Evolutionary conservation across 2,329 filamentous ascomycete species (phyloP).

Genomic region (Aspergillus quadrilineatus): DNA sequence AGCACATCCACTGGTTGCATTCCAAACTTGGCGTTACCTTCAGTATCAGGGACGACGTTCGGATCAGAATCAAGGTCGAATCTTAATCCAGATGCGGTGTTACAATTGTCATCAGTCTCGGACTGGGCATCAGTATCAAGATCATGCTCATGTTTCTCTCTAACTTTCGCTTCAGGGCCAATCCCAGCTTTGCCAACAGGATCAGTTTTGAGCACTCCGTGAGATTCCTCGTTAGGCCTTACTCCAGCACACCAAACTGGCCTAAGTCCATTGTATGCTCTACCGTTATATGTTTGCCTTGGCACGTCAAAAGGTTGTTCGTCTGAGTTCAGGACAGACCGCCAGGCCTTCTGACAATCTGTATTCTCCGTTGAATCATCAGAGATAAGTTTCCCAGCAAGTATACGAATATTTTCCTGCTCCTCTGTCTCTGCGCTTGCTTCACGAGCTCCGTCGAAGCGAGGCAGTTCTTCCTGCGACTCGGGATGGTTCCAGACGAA

Average conservation of each 20-base stretch:
- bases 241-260: slow-evolving; percentile 2
- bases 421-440: background rate
- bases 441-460: background rate
- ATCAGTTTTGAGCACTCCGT: background rate
- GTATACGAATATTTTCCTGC: slow-evolving; percentile 3
- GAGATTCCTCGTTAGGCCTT: background rate
- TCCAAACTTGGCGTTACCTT: background rate
- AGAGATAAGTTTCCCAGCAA: slow-evolving; percentile 2
- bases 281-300: background rate
- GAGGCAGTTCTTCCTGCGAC: slow-evolving; percentile 14
- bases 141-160: background rate
- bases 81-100: background rate
- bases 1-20: background rate
- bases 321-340: background rate
- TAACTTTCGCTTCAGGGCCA: background rate
- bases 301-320: background rate
- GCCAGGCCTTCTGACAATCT: background rate
- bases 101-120: background rate
- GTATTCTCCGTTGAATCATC: background rate
- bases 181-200: background rate
- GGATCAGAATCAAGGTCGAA: background rate
- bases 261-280: background rate
- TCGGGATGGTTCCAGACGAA: background rate
- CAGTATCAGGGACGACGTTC: background rate
- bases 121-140: background rate